Conservation (phyloP, 2,329 filamentous ascomycete genomes). For the Fusarium drepaniforme region DNA sequence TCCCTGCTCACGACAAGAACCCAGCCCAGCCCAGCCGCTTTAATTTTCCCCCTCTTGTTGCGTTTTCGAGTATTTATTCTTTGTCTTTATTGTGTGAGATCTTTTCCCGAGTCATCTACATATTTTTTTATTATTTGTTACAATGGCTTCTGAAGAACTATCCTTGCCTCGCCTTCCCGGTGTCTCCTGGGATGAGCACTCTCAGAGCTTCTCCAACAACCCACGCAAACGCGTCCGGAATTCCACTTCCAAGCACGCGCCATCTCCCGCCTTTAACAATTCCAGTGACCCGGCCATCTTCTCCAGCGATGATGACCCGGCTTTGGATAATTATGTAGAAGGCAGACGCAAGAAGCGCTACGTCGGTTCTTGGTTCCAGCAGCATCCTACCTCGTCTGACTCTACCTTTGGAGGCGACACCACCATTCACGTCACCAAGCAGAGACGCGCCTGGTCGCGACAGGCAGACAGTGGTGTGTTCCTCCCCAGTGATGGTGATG, state of each 20-base stretch:
- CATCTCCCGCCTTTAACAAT: constrained; percentile 62
- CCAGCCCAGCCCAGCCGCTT: not conserved
- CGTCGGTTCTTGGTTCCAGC: constrained; percentile 76
- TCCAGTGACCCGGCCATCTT: constrained; percentile 80
- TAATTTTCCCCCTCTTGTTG: constrained; percentile 6
- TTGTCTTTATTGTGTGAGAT: constrained; percentile 17
- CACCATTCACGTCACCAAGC: constrained; percentile 48
- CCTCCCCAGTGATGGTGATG: constrained; percentile 70
- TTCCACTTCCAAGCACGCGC: constrained; percentile 43
- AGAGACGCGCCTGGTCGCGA: constrained; percentile 66
- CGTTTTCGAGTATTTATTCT: constrained; percentile 13
- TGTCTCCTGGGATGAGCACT: constrained; percentile 54
- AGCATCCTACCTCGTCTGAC: constrained; percentile 65
- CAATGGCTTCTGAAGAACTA: constrained; percentile 56
- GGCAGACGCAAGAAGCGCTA: constrained; percentile 72
- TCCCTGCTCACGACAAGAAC: constrained; percentile 24
- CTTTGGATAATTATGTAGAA: constrained; percentile 72
- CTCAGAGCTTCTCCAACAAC: constrained; percentile 54
- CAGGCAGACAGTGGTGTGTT: constrained; percentile 78
- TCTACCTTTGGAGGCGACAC: constrained; percentile 57
- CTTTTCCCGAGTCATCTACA: not conserved
- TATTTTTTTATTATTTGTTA: constrained; percentile 6
- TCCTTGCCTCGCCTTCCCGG: constrained; percentile 55
- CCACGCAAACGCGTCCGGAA: constrained; percentile 55
- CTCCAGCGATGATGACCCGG: constrained; percentile 78